Percentiles rank a stretch among this genome's conserved stretches.
These are phyloP conservation scores for Adansonia gregorii DNA, from an alignment of 441 rosid species.

Conservation along the genomic window DNA sequence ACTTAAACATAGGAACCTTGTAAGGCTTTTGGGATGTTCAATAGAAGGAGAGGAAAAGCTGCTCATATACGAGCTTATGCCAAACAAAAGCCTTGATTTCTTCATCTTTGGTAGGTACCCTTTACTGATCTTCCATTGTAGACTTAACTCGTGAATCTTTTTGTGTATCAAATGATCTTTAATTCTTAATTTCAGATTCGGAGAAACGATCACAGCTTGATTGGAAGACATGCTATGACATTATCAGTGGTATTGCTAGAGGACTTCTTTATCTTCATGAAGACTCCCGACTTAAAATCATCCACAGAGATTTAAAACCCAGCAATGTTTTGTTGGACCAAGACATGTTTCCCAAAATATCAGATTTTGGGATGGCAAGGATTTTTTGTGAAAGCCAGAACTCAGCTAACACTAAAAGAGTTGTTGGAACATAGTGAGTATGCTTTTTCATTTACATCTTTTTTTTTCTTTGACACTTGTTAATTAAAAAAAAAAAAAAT, in stretches of 20 bases:
- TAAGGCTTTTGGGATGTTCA: conserved; percentile 65
- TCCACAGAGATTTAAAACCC: conserved; percentile 16
- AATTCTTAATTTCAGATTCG: conserved; percentile 23
- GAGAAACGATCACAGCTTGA: conserved; percentile 23
- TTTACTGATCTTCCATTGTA: too few species aligned
- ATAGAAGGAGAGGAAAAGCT: conserved; percentile 83
- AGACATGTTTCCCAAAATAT: conserved; percentile 28
- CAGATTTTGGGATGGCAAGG: conserved; percentile 45
- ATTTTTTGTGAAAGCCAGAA: conserved; percentile 27
- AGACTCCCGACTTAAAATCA: conserved; percentile 21
- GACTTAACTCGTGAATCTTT: too few species aligned
- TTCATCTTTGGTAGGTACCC: conserved; percentile 69
- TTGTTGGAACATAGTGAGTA: conserved; percentile 43
- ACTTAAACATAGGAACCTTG: background rate
- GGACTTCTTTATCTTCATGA: conserved; percentile 24
- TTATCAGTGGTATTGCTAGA: conserved; percentile 26
- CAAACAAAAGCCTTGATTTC: conserved; percentile 82
- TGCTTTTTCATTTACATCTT: too few species aligned
- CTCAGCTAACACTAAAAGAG: conserved; percentile 26
- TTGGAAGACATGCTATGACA: conserved; percentile 31
- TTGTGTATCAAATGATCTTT: background rate
- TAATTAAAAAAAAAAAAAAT: background rate
- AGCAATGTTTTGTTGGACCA: conserved; percentile 20
- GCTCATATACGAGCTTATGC: conserved; percentile 80
- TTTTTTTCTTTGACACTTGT: too few species aligned